These are phyloP conservation scores for Kodamaea jinghongensis DNA, from an alignment of 805 yeast genomes.

Conservation along the genomic window DNA sequence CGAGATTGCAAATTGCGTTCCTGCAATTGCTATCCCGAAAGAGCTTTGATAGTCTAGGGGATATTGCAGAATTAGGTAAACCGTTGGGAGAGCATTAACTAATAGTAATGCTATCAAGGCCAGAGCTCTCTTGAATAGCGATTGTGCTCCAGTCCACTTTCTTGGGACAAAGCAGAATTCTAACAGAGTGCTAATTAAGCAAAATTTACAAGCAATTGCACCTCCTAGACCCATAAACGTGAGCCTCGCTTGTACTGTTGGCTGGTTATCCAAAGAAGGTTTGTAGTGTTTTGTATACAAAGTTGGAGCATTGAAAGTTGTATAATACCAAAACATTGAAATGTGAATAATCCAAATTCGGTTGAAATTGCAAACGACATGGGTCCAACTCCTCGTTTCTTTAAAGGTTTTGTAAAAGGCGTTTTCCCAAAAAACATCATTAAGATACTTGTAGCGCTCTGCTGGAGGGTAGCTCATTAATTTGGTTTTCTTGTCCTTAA, in stretches of 20 bases:
- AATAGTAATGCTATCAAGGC: conserved; percentile 42
- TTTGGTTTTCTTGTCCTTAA: conserved; percentile 41
- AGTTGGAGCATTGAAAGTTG: conserved; percentile 64
- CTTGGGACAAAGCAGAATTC: conserved; percentile 70
- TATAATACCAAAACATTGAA: conserved; percentile 74
- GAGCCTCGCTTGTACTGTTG: conserved; percentile 53
- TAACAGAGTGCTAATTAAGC: conserved; percentile 51
- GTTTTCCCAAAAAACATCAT: conserved; percentile 60
- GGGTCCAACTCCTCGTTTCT: conserved; percentile 77
- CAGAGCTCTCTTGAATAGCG: conserved; percentile 47
- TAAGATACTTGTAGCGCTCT: conserved; percentile 55
- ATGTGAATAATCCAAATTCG: conserved; percentile 78
- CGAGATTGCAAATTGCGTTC: conserved; percentile 56
- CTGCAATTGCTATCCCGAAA: conserved; percentile 44
- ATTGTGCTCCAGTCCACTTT: conserved; percentile 68
- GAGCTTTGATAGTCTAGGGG: conserved; percentile 32
- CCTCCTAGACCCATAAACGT: conserved; percentile 70
- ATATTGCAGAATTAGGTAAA: conserved; percentile 45
- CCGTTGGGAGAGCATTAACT: conserved; percentile 48
- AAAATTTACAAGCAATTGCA: conserved; percentile 51
- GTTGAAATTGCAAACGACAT: conserved; percentile 68
- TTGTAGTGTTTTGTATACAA: conserved; percentile 60
- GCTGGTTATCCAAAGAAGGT: conserved; percentile 54
- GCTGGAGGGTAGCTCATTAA: conserved; percentile 53
- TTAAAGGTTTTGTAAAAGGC: conserved; percentile 72